Evolutionary conservation across 1,284 basidiomycete species (phyloP).

Genomic region (Puccinia novopanici): DNA sequence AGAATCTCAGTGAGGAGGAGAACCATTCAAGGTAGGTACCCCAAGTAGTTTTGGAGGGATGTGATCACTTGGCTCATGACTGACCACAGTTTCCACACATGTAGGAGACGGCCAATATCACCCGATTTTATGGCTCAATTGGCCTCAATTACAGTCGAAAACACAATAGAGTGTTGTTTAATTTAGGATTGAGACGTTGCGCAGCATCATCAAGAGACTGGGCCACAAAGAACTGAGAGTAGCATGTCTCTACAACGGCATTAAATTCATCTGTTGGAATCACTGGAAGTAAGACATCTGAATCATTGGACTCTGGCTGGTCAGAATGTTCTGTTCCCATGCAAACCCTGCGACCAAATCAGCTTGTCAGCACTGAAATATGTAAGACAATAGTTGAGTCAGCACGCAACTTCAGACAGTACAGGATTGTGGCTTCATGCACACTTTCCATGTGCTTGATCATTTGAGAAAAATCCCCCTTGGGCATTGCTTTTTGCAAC

Average conservation of each 20-base stretch:
- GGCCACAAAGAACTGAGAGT: neutral
- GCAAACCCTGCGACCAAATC: neutral
- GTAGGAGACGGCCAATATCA: conserved; percentile 3
- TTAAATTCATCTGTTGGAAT: neutral
- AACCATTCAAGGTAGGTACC: neutral
- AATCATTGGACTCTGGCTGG: too few relatives aligned
- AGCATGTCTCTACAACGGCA: neutral
- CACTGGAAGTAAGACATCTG: neutral
- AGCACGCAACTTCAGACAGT: neutral
- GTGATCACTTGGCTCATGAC: neutral
- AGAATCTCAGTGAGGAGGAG: neutral
- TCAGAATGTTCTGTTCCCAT: neutral
- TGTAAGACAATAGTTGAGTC: too few relatives aligned
- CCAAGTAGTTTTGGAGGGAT: conserved; percentile 1
- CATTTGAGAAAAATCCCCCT: neutral
- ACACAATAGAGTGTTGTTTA: neutral
- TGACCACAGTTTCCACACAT: conserved; percentile 15
- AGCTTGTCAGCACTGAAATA: neutral
- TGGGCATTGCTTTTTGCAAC: neutral
- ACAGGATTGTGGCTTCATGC: neutral
- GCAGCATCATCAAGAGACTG: neutral
- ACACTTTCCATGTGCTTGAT: conserved; percentile 13
- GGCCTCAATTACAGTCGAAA: conserved; percentile 8
- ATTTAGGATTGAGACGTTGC: neutral
- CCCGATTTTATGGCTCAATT: neutral